Conservation (phyloP, 495 filamentous ascomycete genomes). For the Tuber indicum region DNA sequence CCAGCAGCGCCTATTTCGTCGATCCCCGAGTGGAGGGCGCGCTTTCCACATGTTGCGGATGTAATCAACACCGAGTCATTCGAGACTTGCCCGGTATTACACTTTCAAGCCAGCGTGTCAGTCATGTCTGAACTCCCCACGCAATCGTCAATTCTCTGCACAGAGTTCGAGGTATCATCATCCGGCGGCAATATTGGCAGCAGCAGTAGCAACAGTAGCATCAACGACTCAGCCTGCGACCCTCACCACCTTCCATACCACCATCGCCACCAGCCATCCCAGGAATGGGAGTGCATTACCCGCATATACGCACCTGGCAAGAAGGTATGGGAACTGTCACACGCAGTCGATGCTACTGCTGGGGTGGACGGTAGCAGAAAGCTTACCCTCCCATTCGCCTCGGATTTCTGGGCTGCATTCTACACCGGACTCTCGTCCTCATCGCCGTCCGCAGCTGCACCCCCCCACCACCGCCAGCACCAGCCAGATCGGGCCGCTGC, state of each 20-base stretch:
- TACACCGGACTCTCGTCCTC: slow-evolving; percentile 37
- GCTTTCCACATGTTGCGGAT: slow-evolving; percentile 37
- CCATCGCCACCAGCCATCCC: slow-evolving; percentile 22
- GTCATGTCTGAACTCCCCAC: slow-evolving; percentile 32
- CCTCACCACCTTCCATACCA: slow-evolving; percentile 20
- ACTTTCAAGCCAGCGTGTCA: slow-evolving; percentile 34
- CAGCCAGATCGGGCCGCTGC: slow-evolving; percentile 17
- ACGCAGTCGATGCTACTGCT: slow-evolving; percentile 21
- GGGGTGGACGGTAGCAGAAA: slow-evolving; percentile 31
- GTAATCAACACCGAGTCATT: slow-evolving; percentile 26
- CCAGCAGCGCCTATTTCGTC: slow-evolving; percentile 25
- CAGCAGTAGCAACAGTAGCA: not conserved
- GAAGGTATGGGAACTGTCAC: slow-evolving; percentile 37
- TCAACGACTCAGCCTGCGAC: slow-evolving; percentile 6
- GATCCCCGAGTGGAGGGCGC: slow-evolving; percentile 34
- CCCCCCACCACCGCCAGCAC: slow-evolving; percentile 2
- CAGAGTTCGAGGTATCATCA: slow-evolving; percentile 34
- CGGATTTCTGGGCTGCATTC: slow-evolving; percentile 41
- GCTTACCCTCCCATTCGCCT: slow-evolving; percentile 39
- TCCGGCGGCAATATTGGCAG: not conserved
- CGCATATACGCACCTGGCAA: slow-evolving; percentile 40
- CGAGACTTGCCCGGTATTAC: slow-evolving; percentile 30
- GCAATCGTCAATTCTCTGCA: slow-evolving; percentile 33
- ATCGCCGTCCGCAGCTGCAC: not conserved
- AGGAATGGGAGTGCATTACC: slow-evolving; percentile 40